Evolutionary conservation across 352 stramenopile genomes (phyloP), one percentile per base, ranked within the genome.

Genomic region (Globisporangium nodosum): DNA sequence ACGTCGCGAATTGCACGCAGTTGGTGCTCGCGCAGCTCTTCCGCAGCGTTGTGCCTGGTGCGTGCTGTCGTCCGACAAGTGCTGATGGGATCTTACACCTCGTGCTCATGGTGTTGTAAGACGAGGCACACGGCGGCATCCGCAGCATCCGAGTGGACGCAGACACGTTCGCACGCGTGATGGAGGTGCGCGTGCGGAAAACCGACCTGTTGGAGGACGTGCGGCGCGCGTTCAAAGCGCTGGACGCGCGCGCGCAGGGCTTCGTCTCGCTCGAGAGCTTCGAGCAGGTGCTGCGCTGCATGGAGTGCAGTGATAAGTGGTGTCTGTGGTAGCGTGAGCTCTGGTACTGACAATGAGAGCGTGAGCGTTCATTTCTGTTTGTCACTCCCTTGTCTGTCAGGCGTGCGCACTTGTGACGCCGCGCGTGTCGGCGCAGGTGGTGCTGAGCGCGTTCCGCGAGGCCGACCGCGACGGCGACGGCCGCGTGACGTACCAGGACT

Each of bases 231-330:
- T 90, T 90, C 60, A 90, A 90, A 65, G 78, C 80, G 21, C 57
- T 90, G 43, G 80, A 88, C 47, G 49, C 85, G 30, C 65, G 73
- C 15, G 70, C 74, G 0, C 61, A 88, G 56, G 80, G 80, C 1
- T 90, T 90, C 54, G 72, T 90, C 48, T 80, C 77, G n/a, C 64
- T 78, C 9, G 60, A 68, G 31, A 87, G 71, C 61, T 90, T 90
- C n/a, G 15, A 49, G 43, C 43, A 49, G 43, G 43, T 49, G 43
- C 43, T 7, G 5, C 16, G 43, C 43, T 12, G 42, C 20, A 12
- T 62, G 56, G 73, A 31, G 40, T 64, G 51, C 76, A 27, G 24
- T 27, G 24, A 27, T 27, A 27, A 27, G 24, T 27, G 24, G 24
- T 27, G 24, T 27, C 24, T 27, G 24, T 27, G 24, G 24, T 27